Evolutionary conservation across 2,329 filamentous ascomycete species (phyloP), one percentile per base, ranked within the genome.

Genomic region (Emmonsiellopsis sp.): DNA sequence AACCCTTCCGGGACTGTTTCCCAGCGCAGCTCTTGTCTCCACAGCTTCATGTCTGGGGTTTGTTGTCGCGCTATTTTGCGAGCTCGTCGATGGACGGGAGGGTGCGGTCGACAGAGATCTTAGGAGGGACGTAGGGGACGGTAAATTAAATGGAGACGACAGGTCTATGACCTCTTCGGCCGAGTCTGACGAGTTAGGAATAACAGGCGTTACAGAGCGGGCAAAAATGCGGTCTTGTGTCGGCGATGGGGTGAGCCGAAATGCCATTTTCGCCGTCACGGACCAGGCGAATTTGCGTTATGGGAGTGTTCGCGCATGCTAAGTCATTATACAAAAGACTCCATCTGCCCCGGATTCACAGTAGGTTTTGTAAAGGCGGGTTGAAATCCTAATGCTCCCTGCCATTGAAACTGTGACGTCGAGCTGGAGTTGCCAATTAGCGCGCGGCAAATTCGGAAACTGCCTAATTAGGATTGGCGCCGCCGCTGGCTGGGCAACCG

Each of bases 161-260:
- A 50, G 56, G 42, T 58, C 52, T 5, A 57, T 33, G 13, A 50
- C 56, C 27, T 57, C 57, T 32, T 10, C 34, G 8, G 50, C 14
- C 21, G 13, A 27, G 13, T 27, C 45, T 5, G 52, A 43, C 9
- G 44, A 49, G 33, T 49, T 17, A 17, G 50, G 57, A 56, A 46
- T 58, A 53, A 56, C 42, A 45, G 65, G 68, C 54, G 60, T 63
- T 61, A 70, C 67, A 13, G 58, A 63, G 43, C 53, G 58, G 49
- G 64, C 55, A 55, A 66, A 59, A 58, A 67, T 48, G 43, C 54
- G 61, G 37, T 64, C 64, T 31, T 73, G 71, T 4, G 72, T 72
- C 14, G 72, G 74, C 31, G 9, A 14, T 6, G 21, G 13, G 32
- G 70, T 72, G 49, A 52, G 71, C 66, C 51, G 48, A 42, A 2